A percentile compares a stretch with the other conserved stretches of the same genome.
These are phyloP conservation scores for Amorphotheca resinae DNA, from an alignment of 495 filamentous ascomycete species.

Conservation along the genomic window DNA sequence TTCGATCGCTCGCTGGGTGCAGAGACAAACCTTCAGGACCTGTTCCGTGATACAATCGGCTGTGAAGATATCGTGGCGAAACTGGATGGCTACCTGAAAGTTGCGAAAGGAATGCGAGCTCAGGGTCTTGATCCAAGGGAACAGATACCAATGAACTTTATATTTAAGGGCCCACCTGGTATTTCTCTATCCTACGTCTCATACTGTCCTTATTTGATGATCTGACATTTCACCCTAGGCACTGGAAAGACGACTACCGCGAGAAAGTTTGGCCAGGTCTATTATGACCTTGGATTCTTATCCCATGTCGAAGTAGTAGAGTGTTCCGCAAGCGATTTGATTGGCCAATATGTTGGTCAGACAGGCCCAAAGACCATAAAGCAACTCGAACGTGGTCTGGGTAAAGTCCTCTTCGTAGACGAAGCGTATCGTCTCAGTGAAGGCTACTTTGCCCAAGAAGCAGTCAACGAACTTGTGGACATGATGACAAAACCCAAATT, in stretches of 20 bases:
- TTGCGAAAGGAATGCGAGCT: conserved; percentile 36
- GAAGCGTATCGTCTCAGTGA: conserved; percentile 43
- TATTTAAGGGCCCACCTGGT: conserved; percentile 50
- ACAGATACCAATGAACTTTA: conserved; percentile 47
- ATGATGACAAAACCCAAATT: conserved; percentile 46
- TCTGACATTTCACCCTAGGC: conserved; percentile 24
- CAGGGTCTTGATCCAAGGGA: conserved; percentile 43
- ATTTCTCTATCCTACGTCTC: neutral
- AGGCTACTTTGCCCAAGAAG: conserved; percentile 43
- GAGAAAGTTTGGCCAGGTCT: conserved; percentile 29
- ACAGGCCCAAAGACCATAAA: conserved; percentile 49
- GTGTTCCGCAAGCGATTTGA: conserved; percentile 28
- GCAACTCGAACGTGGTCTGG: conserved; percentile 40
- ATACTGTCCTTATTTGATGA: too few relatives aligned
- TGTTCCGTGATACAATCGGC: conserved; percentile 58
- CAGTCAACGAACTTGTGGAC: conserved; percentile 53
- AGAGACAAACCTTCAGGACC: conserved; percentile 35
- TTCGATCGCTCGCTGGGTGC: conserved; percentile 42
- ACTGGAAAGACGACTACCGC: conserved; percentile 39
- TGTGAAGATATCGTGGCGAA: conserved; percentile 47
- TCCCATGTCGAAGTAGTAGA: conserved; percentile 24
- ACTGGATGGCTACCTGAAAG: conserved; percentile 47
- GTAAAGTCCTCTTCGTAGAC: conserved; percentile 51
- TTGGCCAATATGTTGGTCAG: conserved; percentile 39
- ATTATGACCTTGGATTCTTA: conserved; percentile 34